Conservation (phyloP, 441 rosid species). For the Daphne laureola region DNA sequence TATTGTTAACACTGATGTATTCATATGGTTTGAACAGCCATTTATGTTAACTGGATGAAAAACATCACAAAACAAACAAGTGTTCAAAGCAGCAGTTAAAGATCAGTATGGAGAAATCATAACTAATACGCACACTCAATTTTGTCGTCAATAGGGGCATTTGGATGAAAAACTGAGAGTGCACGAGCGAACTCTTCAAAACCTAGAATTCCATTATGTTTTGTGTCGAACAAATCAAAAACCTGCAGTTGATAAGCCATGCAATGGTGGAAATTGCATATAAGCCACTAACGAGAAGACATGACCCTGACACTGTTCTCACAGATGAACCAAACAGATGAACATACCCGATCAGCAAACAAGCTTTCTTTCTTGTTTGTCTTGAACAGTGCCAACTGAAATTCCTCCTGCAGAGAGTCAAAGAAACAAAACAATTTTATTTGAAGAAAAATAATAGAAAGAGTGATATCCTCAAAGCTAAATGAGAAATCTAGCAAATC, state of each 20-base stretch:
- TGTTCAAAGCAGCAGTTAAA: not conserved
- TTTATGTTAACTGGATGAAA: not conserved
- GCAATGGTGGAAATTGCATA: constrained; percentile 3
- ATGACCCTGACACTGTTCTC: not conserved
- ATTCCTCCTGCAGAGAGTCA: constrained; percentile 67
- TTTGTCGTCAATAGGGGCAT: constrained; percentile 83
- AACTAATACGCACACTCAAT: constrained; percentile 40
- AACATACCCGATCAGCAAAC: constrained; percentile 87
- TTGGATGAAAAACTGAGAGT: constrained; percentile 92
- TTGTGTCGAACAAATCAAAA: constrained; percentile 89
- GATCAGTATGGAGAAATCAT: constrained; percentile 4
- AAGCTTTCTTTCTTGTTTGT: constrained; percentile 92
- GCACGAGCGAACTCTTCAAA: constrained; percentile 97
- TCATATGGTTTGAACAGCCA: not conserved
- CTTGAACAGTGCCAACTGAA: constrained; percentile 91
- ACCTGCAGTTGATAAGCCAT: constrained; percentile 48
- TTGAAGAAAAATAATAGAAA: not conserved
- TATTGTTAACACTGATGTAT: too few species aligned
- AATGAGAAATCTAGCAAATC: too few species aligned
- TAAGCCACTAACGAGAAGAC: not conserved
- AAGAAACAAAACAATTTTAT: not conserved
- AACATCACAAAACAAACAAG: not conserved
- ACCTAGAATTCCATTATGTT: constrained; percentile 91
- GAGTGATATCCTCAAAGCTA: not conserved
- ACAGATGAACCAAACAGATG: constrained; percentile 5